A percentile compares a stretch with the other conserved stretches of the same genome.
Conservation (phyloP, 1,284 basidiomycete species). For the Hemileia vastatrix region DNA sequence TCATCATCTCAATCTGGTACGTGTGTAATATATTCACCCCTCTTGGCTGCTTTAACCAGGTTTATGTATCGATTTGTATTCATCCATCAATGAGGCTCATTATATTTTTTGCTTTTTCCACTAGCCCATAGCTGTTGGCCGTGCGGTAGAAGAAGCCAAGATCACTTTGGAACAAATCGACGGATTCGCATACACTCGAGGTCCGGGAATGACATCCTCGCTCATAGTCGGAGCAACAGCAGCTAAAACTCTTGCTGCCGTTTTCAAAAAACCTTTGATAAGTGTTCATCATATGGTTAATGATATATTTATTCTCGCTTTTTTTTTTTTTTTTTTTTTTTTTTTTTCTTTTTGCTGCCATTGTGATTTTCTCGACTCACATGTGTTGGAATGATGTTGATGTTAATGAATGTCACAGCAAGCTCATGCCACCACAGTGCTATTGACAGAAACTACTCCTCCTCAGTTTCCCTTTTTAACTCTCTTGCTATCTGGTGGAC, state of each 20-base stretch:
- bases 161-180: slow-evolving; percentile 59
- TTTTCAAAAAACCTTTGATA: slow-evolving; percentile 64
- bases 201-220: slow-evolving; percentile 64
- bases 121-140: slow-evolving; percentile 59
- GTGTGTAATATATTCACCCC: slow-evolving; percentile 33
- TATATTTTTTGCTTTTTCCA: neutral
- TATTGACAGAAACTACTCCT: slow-evolving; percentile 55
- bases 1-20: slow-evolving; percentile 60
- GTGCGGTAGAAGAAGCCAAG: slow-evolving; percentile 58
- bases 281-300: slow-evolving; percentile 88
- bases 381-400: neutral
- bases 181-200: slow-evolving; percentile 80
- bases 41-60: too few relatives aligned
- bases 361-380: neutral
- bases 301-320: slow-evolving; percentile 13
- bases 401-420: slow-evolving; percentile 52
- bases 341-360: neutral
- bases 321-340: slow-evolving; percentile 5
- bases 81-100: neutral
- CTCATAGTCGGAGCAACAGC: slow-evolving; percentile 65
- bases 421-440: slow-evolving; percentile 79
- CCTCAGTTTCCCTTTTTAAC: slow-evolving; percentile 77
- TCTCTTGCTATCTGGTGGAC: slow-evolving; percentile 77
- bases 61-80: too few relatives aligned
- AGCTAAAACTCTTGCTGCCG: slow-evolving; percentile 69